These are phyloP conservation scores for Colletotrichum camelliae DNA, from an alignment of 2,329 filamentous ascomycete genomes.

Conservation along the genomic window DNA sequence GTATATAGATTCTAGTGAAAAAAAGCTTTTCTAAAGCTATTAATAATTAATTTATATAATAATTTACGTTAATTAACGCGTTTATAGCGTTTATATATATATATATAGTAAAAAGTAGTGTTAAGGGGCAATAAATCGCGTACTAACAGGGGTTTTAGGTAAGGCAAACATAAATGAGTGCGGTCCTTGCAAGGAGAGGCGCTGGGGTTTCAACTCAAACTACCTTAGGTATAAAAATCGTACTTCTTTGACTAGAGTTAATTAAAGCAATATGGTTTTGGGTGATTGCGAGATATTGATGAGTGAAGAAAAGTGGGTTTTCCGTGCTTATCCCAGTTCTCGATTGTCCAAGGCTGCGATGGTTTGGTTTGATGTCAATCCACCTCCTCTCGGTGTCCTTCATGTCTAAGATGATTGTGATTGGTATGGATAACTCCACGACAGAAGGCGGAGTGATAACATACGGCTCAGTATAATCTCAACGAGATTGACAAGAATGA, in stretches of 20 bases:
- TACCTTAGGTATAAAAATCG: background rate
- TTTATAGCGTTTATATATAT: no score
- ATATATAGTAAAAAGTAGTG: no score
- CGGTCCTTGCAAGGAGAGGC: no score
- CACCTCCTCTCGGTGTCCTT: background rate
- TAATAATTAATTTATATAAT: no score
- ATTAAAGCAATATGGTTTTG: background rate
- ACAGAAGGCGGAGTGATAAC: background rate
- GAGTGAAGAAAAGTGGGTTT: background rate
- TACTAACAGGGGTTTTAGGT: no score
- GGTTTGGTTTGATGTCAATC: background rate
- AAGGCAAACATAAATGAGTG: no score
- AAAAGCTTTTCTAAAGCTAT: no score
- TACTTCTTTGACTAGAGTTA: background rate
- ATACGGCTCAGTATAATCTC: no score
- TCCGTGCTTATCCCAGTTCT: fast-evolving
- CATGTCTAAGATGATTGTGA: background rate
- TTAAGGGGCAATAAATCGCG: no score
- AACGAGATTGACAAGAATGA: background rate
- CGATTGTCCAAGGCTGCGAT: background rate
- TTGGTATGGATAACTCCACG: background rate
- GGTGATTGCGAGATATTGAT: background rate
- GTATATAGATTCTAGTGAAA: no score
- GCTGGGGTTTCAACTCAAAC: background rate
- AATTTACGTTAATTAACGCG: no score